Base-by-base conservation (phyloP, 2,329 filamentous ascomycete species). In the Fusarium tupiense region DNA sequence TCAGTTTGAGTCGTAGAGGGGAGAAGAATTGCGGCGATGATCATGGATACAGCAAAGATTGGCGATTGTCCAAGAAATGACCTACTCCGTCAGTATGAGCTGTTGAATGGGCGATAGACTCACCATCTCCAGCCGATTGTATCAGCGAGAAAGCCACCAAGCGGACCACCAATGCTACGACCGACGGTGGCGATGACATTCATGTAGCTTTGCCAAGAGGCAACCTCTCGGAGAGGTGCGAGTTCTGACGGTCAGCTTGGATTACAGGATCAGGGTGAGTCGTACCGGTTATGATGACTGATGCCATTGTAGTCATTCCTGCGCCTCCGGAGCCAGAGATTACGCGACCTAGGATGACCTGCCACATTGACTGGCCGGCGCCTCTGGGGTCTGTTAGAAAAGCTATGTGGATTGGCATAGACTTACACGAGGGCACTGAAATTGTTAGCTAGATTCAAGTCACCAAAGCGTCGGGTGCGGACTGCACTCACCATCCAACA, bases 61-160 rank as follows among this genome's bases (percentile, higher is more conserved):
- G 52, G 35, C 2, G 52, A 56, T n/a, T 56, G 52, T 41, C 52
- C 52, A 1, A 56, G 35, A 56, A 91, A 92, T 43, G 88, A 91
- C 86, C 75, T 77, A 10, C 22, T 0, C 5, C 35, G 11, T 61
- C 20, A 71, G 53, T 19, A 31, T 10, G 5, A 9, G 2, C 17
- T 4, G 0, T 11, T 14, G 2, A 6, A 4, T 2, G 0, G 1
- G 3, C 6, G 35, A 29, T 5, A 10, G 2, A 46, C 71, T 54
- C 26, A 77, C 75, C 88, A 91, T 40, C 91, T 84, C 91, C 91
- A 93, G 13, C 91, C 90, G 29, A 93, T 84, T 2, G 82, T 84
- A 69, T 92, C 89, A 16, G 89, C 89, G 9, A 93, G 84, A 40
- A 88, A 85, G 0, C 91, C 90, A 5, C 91, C 91, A 14, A 88